Base-by-base conservation (phyloP, 2,329 filamentous ascomycete species). In the Drechslerella dactyloides region DNA sequence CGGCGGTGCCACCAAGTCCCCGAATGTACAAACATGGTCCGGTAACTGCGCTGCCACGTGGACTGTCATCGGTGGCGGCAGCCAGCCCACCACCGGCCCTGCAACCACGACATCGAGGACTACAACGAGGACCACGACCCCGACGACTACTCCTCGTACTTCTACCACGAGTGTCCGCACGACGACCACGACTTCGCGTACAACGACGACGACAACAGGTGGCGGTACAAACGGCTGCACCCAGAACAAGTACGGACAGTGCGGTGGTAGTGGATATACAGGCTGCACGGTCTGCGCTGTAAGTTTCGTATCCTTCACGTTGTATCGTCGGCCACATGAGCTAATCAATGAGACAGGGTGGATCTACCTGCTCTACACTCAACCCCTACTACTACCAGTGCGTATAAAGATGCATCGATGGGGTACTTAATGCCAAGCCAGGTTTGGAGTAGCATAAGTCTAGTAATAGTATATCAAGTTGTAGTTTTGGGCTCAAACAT, bases 1-100 rank as follows among this genome's bases (percentile, higher is more conserved):
- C 21, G 84, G 87, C 74, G 85, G 83, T 1, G 85, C 85, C 68
- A 87, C 84, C 78, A 78, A 81, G 51, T 72, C 68, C 56, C 68
- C 68, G 19, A 72, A 72, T 10, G 68, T 72, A 10, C 68, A 60
- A n/a, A 52, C 50, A 23, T 72, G 21, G n/a, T 33, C 21, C 10
- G 68, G 68, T 15, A 72, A 65, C 60, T 72, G 68, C 51, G 60
- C 55, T 61, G 54, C 68, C 23, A 72, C 68, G n/a, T 72, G 60
- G 21, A 72, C 68, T 7, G 37, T 57, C 33, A 30, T 72, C 33
- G 68, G 68, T n/a, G 68, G 68, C 13, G 64, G 56, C 30, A 50
- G 27, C 37, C n/a, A 64, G 60, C 66, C 66, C 58, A 55, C 37
- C 8, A 19, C 48, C 42, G 40, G 27, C 23, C 35, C 35, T 42